These are phyloP conservation scores for Erythrobasidium hasegawianum DNA, from an alignment of 1,284 basidiomycete genomes.

Conservation along the genomic window DNA sequence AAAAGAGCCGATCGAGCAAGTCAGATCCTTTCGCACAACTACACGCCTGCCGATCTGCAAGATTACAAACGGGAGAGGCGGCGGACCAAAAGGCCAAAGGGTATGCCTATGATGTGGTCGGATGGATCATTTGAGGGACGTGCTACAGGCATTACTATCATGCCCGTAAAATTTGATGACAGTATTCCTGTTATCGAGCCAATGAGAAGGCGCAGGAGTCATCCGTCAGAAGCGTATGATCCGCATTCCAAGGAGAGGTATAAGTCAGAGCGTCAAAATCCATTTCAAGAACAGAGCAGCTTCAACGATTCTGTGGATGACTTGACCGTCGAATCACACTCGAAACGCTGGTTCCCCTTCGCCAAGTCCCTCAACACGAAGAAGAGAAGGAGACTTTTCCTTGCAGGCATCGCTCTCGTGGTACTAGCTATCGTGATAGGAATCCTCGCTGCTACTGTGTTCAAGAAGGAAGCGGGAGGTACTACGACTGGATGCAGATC, in stretches of 20 bases:
- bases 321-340: not conserved
- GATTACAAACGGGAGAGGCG: constrained; percentile 3
- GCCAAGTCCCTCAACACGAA: not conserved
- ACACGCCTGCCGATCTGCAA: constrained; percentile 7
- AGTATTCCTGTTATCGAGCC: not conserved
- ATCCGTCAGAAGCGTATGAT: not conserved
- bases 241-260: not conserved
- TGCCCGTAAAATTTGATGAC: not conserved
- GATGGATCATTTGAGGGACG: not conserved
- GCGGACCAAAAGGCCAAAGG: not conserved
- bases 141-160: not conserved
- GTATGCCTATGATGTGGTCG: not conserved
- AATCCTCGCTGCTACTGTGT: constrained; percentile 11
- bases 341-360: not conserved
- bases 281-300: not conserved
- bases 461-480: not conserved
- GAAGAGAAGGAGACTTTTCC: constrained; percentile 1
- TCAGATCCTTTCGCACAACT: constrained; percentile 10
- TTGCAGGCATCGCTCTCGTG: not conserved
- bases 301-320: not conserved
- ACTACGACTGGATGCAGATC: not conserved
- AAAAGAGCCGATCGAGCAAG: constrained; percentile 17
- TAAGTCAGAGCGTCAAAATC: not conserved
- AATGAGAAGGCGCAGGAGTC: not conserved
- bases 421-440: constrained; percentile 1